Evolutionary conservation across 768 basidiomycete genomes (phyloP), one percentile per base, ranked within the genome.

Genomic region (Cystobasidium ongulense): DNA sequence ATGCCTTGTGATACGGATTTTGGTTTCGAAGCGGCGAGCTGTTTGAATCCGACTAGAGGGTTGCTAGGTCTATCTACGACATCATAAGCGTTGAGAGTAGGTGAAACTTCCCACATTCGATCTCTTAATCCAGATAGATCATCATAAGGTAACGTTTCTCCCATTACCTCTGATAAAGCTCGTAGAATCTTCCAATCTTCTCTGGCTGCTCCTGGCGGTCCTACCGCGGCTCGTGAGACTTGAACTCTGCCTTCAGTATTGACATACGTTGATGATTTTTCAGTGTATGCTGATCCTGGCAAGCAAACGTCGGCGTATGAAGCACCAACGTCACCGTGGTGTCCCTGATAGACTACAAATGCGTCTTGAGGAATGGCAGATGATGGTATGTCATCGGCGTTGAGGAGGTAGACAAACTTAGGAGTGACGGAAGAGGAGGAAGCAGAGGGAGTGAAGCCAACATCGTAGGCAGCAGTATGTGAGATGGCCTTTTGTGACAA

Each of bases 341-440:
- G 94, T 39, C 96, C 96, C 79, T 98, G 96, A 81, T 99, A 99
- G 17, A 99, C 95, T 57, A 98, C 94, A 79, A 98, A 98, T 1
- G 95, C 92, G 78, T 92, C 87, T 72, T 86, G 84, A 35, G 96
- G 94, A 74, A 99, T 94, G 1, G 89, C 87, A 63, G 87, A 86
- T 46, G 92, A 89, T 80, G 93, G 87, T 67, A 98, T 82, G 79
- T 97, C 94, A 79, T 99, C 96, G 7, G 96, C 93, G 81, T 94
- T 94, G 73, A 99, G 86, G 63, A 99, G 88, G 83, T 96, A 97
- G 76, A 99, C 83, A 83, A 98, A 98, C 82, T 97, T 99, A 76
- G 96, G 90, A 75, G 86, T 88, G 59, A 87, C 86, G 64, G 84
- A 79, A 18, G 91, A 84, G 1, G 93, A 90, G 76, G 87, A 85